A percentile compares a stretch with the other conserved stretches of the same genome.
Conservation (phyloP, 306 rosid species). For the Vigna mungo region DNA sequence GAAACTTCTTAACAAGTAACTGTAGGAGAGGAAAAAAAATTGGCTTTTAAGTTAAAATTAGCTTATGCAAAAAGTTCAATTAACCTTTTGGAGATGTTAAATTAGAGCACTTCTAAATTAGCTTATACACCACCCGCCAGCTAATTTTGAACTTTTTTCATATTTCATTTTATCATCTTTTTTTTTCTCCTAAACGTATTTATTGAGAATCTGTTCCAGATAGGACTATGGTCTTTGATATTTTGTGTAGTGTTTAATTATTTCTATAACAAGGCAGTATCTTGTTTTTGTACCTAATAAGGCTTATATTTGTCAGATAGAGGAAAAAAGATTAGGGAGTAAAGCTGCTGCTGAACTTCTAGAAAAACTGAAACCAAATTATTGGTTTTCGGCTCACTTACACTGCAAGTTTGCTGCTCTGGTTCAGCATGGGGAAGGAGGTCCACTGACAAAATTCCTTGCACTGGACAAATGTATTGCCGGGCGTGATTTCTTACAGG, state of each 20-base stretch:
- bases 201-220: not conserved
- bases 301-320: constrained; percentile 59
- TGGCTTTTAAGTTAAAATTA: not conserved
- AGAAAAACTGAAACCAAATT: constrained; percentile 80
- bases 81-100: not conserved
- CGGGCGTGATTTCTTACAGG: constrained; percentile 88
- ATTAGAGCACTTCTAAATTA: not conserved
- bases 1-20: not conserved
- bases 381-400: constrained; percentile 97
- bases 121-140: not conserved
- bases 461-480: constrained; percentile 95
- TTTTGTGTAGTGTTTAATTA: not conserved
- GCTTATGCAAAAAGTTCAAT: not conserved
- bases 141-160: not conserved
- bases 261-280: not conserved
- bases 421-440: constrained; percentile 94
- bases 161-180: not conserved
- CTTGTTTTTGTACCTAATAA: constrained; percentile 31
- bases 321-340: constrained; percentile 83
- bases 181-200: no score
- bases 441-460: constrained; percentile 86
- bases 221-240: constrained; percentile 5
- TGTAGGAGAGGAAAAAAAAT: no score
- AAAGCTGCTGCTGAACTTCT: constrained; percentile 83
- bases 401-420: constrained; percentile 95